phyloP scores from a whole-genome alignment of 192 early-diverging fungal species.

The Borealophlyctis nickersoniae region DNA sequence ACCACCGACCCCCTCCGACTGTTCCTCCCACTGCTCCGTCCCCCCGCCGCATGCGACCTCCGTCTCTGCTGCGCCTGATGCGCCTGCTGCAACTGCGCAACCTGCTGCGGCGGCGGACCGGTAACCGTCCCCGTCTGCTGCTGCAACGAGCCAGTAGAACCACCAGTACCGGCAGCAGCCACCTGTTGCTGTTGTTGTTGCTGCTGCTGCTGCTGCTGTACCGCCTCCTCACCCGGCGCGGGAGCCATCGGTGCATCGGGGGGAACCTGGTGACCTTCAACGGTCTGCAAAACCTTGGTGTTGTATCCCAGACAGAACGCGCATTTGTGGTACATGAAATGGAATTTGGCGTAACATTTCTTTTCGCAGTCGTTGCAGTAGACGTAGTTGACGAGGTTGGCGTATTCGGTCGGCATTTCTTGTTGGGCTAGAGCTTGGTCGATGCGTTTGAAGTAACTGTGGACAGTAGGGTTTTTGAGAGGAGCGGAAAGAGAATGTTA shows the following conservation, averaged over 20 bases:
- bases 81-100: background rate
- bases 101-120: background rate
- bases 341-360: constrained; percentile 78
- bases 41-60: background rate
- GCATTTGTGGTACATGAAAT: constrained; percentile 98
- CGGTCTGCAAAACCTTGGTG: constrained; percentile 74
- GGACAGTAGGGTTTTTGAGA: background rate
- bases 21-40: background rate
- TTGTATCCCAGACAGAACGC: constrained; percentile 84
- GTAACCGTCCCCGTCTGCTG: background rate
- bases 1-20: constrained; percentile 21
- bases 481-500: background rate
- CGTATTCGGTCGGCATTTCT: constrained; percentile 90
- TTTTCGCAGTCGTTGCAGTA: constrained; percentile 97
- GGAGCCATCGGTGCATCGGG: constrained; percentile 1
- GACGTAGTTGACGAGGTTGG: constrained; percentile 64
- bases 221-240: background rate
- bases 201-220: background rate
- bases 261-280: constrained; percentile 16
- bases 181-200: background rate
- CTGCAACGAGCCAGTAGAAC: background rate
- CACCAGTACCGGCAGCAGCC: background rate
- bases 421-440: constrained; percentile 76
- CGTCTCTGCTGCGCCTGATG: background rate
- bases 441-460: constrained; percentile 72